These are phyloP conservation scores for Protea cynaroides DNA, from an alignment of 164 flowering plant species.

Conservation along the genomic window DNA sequence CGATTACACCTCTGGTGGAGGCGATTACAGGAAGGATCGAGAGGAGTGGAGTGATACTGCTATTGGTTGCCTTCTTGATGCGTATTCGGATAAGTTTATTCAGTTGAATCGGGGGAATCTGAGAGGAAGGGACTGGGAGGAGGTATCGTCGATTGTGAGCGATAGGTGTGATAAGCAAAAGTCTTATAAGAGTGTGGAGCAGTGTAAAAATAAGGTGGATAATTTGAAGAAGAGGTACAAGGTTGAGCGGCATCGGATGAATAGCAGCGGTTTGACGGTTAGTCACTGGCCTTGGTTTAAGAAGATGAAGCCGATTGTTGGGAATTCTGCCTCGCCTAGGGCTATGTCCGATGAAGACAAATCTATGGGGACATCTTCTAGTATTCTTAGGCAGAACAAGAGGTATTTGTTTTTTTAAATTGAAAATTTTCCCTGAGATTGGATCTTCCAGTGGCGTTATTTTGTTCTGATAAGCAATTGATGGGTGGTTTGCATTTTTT, in stretches of 20 bases:
- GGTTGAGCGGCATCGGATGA: slow-evolving; percentile 37
- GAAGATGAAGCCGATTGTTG: slow-evolving; percentile 81
- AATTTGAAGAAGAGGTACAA: slow-evolving; percentile 94
- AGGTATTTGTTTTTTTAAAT: slow-evolving; percentile 33
- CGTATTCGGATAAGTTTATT: slow-evolving; percentile 50
- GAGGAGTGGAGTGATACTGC: slow-evolving; percentile 79
- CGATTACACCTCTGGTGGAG: slow-evolving; percentile 13
- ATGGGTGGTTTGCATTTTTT: no score
- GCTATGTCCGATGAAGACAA: slow-evolving; percentile 9
- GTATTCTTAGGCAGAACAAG: slow-evolving; percentile 23
- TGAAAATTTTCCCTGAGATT: background rate
- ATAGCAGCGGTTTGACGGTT: slow-evolving; percentile 8
- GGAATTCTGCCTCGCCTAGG: slow-evolving; percentile 12
- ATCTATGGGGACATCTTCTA: slow-evolving; percentile 2
- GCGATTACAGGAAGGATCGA: slow-evolving; percentile 50
- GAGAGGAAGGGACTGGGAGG: slow-evolving; percentile 78
- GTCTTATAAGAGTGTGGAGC: slow-evolving; percentile 28
- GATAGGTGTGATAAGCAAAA: slow-evolving; percentile 55
- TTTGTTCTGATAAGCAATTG: background rate
- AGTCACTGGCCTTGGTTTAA: slow-evolving; percentile 97
- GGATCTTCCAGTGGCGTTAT: background rate
- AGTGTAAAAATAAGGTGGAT: slow-evolving; percentile 95
- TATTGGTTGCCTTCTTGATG: slow-evolving; percentile 55
- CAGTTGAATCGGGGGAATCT: slow-evolving; percentile 63
- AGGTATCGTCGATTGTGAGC: slow-evolving; percentile 55